Conservation (phyloP, 176 grass and related monocot genomes). For the Elymus sibiricus region DNA sequence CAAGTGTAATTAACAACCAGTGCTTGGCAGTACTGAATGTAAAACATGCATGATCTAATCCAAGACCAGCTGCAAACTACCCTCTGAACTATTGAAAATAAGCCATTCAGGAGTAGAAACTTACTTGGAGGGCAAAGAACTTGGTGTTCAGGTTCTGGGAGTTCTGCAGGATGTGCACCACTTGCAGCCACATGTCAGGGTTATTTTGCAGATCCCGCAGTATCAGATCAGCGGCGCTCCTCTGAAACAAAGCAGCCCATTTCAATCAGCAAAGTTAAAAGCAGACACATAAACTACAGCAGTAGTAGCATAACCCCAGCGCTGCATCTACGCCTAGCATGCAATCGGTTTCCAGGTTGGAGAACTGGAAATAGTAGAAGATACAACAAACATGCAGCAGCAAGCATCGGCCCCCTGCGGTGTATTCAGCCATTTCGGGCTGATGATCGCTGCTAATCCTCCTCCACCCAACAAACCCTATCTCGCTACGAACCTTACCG, state of each 20-base stretch:
- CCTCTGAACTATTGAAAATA: neutral
- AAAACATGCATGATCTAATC: neutral
- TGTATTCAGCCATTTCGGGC: too few species aligned
- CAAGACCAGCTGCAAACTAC: neutral
- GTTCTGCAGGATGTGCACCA: conserved; percentile 94
- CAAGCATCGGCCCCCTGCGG: too few species aligned
- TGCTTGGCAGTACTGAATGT: neutral
- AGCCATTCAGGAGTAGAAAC: neutral
- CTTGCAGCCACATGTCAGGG: conserved; percentile 94
- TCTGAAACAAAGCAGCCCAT: conserved; percentile 38
- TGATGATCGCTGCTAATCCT: neutral
- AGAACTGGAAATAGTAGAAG: neutral
- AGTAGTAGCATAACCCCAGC: neutral
- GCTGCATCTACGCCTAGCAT: neutral
- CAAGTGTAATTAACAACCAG: neutral
- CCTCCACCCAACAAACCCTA: neutral
- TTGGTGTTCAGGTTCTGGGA: conserved; percentile 96
- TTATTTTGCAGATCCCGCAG: conserved; percentile 94
- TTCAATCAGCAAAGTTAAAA: neutral
- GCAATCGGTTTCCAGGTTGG: neutral
- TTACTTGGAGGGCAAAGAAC: conserved; percentile 98
- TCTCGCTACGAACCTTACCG: neutral
- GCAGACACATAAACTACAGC: neutral
- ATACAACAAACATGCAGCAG: neutral
- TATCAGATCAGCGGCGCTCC: conserved; percentile 91